phyloP scores from a whole-genome alignment of 129 eudicot species.

The Escallonia herrerae region DNA sequence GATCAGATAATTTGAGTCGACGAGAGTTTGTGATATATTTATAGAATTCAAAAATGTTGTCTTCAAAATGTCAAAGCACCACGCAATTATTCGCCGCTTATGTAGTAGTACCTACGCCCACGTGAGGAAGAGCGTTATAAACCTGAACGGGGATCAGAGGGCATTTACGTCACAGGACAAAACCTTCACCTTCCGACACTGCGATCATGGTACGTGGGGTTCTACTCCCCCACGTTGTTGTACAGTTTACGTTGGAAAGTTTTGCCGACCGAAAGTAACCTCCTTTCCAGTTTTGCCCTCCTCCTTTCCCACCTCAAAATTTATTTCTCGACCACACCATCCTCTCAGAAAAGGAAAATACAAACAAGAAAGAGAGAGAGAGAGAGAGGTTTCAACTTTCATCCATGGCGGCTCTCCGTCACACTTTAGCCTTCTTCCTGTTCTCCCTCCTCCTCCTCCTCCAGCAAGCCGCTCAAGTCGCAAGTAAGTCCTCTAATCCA shows the following conservation, averaged over 20 bases:
- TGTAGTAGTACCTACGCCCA: too few relatives aligned
- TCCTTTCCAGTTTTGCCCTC: conserved; percentile 27
- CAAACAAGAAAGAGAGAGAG: conserved; percentile 18
- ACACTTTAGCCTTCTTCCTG: conserved; percentile 18
- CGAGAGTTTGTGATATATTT: too few relatives aligned
- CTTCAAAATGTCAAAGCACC: too few relatives aligned
- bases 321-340: not conserved
- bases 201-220: too few relatives aligned
- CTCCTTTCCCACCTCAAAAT: not conserved
- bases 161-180: not conserved
- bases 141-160: not conserved
- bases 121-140: too few relatives aligned
- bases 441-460: conserved; percentile 34
- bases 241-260: not conserved
- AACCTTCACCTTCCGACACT: too few relatives aligned
- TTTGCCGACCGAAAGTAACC: conserved; percentile 26
- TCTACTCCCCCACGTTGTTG: too few relatives aligned
- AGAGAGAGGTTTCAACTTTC: not conserved
- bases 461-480: conserved; percentile 13
- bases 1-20: too few relatives aligned
- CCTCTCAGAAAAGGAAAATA: not conserved
- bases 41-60: too few relatives aligned
- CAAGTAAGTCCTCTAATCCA: conserved; percentile 25
- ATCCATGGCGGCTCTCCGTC: conserved; percentile 26
- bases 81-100: too few relatives aligned